Conservation (phyloP, 2,329 filamentous ascomycete species). For the Colletotrichum viniferum region DNA sequence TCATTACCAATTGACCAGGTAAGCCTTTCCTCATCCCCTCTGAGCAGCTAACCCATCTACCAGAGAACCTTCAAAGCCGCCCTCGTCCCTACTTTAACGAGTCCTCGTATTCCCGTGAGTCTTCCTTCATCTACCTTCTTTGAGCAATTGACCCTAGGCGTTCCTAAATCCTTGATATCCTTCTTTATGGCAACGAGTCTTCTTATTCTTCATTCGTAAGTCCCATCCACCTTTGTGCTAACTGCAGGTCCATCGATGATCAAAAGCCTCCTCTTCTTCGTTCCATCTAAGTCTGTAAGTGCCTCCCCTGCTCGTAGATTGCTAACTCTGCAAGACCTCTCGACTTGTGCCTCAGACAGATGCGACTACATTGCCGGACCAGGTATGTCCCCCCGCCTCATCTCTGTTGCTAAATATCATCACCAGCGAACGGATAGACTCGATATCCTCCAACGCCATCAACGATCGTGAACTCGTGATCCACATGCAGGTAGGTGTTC, state of each 20-base stretch:
- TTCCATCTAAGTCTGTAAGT: not conserved
- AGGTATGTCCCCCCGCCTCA: not conserved
- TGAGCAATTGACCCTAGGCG: not conserved
- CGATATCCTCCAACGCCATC: no score
- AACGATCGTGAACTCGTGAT: no score
- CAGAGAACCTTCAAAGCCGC: not conserved
- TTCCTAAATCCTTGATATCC: not conserved
- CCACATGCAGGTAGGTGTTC: not conserved
- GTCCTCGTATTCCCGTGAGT: not conserved
- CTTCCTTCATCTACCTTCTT: not conserved
- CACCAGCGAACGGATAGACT: no score
- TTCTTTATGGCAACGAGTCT: not conserved
- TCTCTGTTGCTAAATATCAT: not conserved
- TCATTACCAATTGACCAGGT: not conserved
- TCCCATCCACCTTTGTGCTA: not conserved
- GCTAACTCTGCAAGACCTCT: not conserved
- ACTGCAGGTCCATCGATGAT: not conserved
- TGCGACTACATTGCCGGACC: not conserved
- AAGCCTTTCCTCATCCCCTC: not conserved
- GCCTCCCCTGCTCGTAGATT: not conserved
- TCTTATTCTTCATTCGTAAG: not conserved
- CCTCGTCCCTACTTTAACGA: not conserved
- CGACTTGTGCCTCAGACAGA: not conserved
- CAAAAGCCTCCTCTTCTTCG: not conserved
- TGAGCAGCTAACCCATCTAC: not conserved